Evolutionary conservation across 2,329 filamentous ascomycete genomes (phyloP), one percentile per base, ranked within the genome.

Genomic region (Beauveria asiatica): DNA sequence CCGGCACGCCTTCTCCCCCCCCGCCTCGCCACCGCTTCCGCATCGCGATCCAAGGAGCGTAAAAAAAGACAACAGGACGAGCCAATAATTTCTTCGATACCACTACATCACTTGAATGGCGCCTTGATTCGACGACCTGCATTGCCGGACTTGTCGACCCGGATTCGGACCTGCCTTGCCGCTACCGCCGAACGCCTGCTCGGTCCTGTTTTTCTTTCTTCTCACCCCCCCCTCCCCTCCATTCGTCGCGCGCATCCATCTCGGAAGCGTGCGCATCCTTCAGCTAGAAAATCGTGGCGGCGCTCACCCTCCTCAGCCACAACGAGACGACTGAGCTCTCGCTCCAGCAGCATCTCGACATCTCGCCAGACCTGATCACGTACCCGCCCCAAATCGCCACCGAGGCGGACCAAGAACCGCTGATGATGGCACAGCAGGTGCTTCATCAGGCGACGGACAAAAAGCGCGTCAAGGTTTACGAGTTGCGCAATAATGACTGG

Each of bases 401-500:
- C 67, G 81, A 83, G 74, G 78, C 75, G 75, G 81, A 81, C 71
- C 72, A 77, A 75, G 80, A 84, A 76, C 80, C 80, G 74, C 78
- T 80, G 83, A 86, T 84, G 80, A 87, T 87, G 84, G 84, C 84
- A 83, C 84, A 86, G 78, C 76, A 78, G 68, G 83, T 86, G 83
- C 83, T 83, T 83, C 83, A 85, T 83, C 82, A 80, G 77, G 76
- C 80, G 74, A 81, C 81, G 74, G 83, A 86, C 70, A 84, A 80
- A 76, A 85, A 83, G 74, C 83, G 94, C 81, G 94, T 97, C 76
- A 99, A 99, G 81, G 94, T 99, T 73, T 99, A 99, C 76, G 94
- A 97, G 80, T 83, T 99, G 70, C 91, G 90, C 74, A 92, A 96
- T 77, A 96, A 96, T 82, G 94, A 97, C 84, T 99, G 94, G 94